Base-by-base conservation (phyloP, 331 rosid genomes). In the Arachis monticola region DNA sequence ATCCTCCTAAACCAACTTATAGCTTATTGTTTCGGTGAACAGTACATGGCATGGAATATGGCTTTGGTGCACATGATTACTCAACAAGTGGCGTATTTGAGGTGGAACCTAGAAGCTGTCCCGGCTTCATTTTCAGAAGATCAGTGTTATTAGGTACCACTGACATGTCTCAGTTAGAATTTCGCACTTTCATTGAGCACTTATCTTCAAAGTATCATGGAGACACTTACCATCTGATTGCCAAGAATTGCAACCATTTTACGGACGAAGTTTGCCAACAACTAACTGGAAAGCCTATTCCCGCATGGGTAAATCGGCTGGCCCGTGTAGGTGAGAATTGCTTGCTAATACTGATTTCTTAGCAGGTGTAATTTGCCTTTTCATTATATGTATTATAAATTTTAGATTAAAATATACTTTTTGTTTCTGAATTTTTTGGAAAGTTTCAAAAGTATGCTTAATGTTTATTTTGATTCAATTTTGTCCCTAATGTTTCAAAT, bases 171-270 rank as follows among this genome's bases (percentile, higher is more conserved):
- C 81, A 8, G 52, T 57, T 85, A 27, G 92, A 95, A 64, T 84
- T 90, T 52, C 90, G 86, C 6, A 73, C 88, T 63, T 95, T 90
- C 80, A 89, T 95, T 81, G 99, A 92, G 78, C 83, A 82, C 64
- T 86, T 92, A 60, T 95, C 99, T 64, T 60, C 80, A 30, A 82
- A 85, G 69, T 95, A 92, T 79, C 97, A 87, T 52, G 99, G 99
- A n/a, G 97, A 95, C 86, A 90, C 90, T 12, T 95, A 95, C 81
- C 97, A 95, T 87, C 79, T 95, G 52, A 88, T 92, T 84, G 92
- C 97, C 52, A 95, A 95, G 82, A 95, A 95, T 82, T 92, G 99
- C 91, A 95, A 95, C 85, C 97, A 95, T 89, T 92, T 95, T 70
- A 88, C 96, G 1, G 85, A 88, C 67, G 99, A 95, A 78, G 97